Conservation (phyloP, 352 stramenopile genomes). For the Phytophthora meadii region DNA sequence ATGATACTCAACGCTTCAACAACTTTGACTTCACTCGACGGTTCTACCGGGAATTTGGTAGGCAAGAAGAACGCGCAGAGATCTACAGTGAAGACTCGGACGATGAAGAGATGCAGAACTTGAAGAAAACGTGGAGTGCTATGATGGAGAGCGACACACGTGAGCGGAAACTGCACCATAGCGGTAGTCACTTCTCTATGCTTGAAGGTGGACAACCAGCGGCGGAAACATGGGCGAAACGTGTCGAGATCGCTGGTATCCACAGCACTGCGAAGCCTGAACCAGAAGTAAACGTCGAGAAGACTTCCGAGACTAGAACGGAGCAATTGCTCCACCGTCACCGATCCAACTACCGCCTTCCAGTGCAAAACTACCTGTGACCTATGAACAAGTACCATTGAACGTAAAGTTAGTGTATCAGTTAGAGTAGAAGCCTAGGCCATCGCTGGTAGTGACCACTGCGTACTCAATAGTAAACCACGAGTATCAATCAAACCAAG, state of each 20-base stretch:
- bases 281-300: constrained; percentile 2
- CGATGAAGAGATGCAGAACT: constrained; percentile 54
- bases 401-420: constrained; percentile 13
- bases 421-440: constrained; percentile 3
- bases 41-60: constrained; percentile 50
- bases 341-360: constrained; percentile 24
- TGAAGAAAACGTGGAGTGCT: constrained; percentile 66
- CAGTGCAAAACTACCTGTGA: constrained; percentile 17
- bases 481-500: neutral
- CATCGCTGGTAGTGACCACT: constrained; percentile 28
- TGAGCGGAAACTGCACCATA: constrained; percentile 53
- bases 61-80: constrained; percentile 25
- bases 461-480: neutral
- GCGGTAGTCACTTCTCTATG: constrained; percentile 46
- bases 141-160: constrained; percentile 57
- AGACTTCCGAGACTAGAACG: constrained; percentile 13
- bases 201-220: constrained; percentile 34
- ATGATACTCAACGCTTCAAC: constrained; percentile 34
- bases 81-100: constrained; percentile 44
- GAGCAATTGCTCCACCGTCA: constrained; percentile 22
- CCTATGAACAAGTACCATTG: constrained; percentile 15
- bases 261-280: constrained; percentile 11
- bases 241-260: constrained; percentile 71
- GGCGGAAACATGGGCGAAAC: constrained; percentile 52
- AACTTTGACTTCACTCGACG: constrained; percentile 40